phyloP scores from a whole-genome alignment of 257 asterid species.

The Solanum sitiens region DNA sequence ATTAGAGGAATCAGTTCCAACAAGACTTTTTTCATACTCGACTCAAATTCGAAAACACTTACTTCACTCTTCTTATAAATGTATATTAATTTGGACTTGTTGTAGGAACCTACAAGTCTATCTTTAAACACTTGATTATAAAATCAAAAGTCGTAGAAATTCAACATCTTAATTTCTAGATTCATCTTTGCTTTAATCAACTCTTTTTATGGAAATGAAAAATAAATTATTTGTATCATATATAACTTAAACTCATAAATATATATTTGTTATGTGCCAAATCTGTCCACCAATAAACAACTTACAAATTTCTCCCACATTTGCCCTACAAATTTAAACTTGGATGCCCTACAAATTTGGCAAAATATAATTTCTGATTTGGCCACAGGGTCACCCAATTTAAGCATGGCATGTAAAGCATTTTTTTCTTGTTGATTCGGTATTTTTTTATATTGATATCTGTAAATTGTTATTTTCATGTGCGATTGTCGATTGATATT shows the following conservation, averaged over 20 bases:
- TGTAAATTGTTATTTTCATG: background rate
- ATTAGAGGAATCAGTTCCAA: background rate
- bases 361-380: background rate
- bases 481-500: background rate
- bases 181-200: rapidly evolving
- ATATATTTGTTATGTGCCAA: background rate
- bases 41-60: no score
- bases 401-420: no score
- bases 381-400: background rate
- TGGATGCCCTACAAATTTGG: background rate
- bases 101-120: background rate
- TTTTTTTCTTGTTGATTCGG: background rate
- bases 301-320: background rate
- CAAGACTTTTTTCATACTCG: no score
- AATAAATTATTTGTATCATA: background rate
- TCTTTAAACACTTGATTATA: background rate
- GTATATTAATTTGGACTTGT: no score
- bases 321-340: background rate
- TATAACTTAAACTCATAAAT: background rate
- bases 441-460: background rate
- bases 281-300: background rate
- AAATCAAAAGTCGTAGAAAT: background rate
- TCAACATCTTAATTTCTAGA: background rate
- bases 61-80: no score
- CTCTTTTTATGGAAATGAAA: background rate